Evolutionary conservation across 2,329 filamentous ascomycete species (phyloP).

Genomic region (Trichoderma brevicompactum): DNA sequence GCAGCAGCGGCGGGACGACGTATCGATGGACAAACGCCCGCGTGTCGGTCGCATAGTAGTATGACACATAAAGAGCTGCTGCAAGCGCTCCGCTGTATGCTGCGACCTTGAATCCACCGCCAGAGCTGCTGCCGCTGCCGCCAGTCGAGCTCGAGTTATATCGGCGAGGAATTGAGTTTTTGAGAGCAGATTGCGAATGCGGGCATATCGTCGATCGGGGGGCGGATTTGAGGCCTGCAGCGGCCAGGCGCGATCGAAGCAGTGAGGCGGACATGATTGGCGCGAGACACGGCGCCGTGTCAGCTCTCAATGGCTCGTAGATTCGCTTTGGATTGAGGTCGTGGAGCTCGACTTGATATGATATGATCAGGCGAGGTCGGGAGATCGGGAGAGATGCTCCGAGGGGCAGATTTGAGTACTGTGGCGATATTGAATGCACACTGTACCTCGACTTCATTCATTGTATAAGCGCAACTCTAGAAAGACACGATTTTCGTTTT

Average conservation of each 20-base stretch:
- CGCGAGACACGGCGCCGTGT: constrained; percentile 29
- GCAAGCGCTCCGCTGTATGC: constrained; percentile 49
- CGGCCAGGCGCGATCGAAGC: constrained; percentile 27
- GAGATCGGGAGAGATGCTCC: constrained; percentile 18
- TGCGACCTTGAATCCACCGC: constrained; percentile 39
- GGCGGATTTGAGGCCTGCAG: constrained; percentile 12
- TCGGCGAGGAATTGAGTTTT: constrained; percentile 14
- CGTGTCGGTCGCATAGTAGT: constrained; percentile 75
- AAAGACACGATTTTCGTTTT: too few relatives aligned
- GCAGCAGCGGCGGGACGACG: constrained; percentile 67
- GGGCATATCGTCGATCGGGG: not conserved
- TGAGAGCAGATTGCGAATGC: not conserved
- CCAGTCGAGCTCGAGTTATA: constrained; percentile 21
- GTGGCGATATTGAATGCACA: not conserved
- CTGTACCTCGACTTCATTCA: not conserved
- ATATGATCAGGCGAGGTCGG: constrained; percentile 12
- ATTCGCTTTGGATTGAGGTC: not conserved
- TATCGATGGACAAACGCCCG: constrained; percentile 71
- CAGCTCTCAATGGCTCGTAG: constrained; percentile 31
- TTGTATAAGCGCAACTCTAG: not conserved
- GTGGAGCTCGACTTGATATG: constrained; percentile 7
- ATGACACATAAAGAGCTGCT: constrained; percentile 53
- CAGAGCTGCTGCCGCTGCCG: not conserved
- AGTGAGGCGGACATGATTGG: constrained; percentile 29
- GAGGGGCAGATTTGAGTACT: constrained; percentile 5